Evolutionary conservation across 352 stramenopile genomes (phyloP).

Genomic region (Phytophthora ohioensis): DNA sequence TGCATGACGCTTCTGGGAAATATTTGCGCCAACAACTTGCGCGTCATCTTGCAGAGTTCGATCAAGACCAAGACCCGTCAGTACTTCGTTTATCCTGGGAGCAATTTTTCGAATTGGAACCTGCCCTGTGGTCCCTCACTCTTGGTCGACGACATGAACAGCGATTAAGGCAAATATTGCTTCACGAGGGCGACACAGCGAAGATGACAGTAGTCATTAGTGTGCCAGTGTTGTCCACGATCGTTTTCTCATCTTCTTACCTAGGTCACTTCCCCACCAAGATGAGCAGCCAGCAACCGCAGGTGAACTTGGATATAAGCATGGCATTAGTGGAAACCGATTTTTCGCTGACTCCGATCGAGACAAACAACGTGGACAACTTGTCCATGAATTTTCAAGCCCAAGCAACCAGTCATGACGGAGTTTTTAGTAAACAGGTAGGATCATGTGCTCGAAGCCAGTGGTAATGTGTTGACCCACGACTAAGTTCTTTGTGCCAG

Average conservation of each 20-base stretch:
- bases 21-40: constrained; percentile 12
- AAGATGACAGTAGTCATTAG: constrained; percentile 28
- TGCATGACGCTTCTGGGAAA: constrained; percentile 16
- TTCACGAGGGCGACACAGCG: constrained; percentile 13
- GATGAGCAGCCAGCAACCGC: neutral
- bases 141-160: constrained; percentile 23
- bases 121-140: constrained; percentile 38
- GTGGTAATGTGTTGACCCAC: neutral
- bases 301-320: constrained; percentile 21
- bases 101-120: constrained; percentile 38
- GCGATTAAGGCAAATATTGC: constrained; percentile 16
- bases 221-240: constrained; percentile 30
- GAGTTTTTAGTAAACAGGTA: constrained; percentile 27
- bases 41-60: constrained; percentile 9
- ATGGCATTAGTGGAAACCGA: constrained; percentile 35
- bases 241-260: constrained; percentile 24
- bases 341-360: constrained; percentile 29
- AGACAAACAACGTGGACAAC: neutral
- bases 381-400: neutral
- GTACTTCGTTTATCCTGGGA: constrained; percentile 32
- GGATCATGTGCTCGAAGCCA: neutral
- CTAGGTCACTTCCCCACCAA: neutral
- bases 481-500: constrained; percentile 16
- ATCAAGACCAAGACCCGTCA: constrained; percentile 11
- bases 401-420: neutral